Conservation (phyloP, 768 basidiomycete genomes). For the Mycena floridula region DNA sequence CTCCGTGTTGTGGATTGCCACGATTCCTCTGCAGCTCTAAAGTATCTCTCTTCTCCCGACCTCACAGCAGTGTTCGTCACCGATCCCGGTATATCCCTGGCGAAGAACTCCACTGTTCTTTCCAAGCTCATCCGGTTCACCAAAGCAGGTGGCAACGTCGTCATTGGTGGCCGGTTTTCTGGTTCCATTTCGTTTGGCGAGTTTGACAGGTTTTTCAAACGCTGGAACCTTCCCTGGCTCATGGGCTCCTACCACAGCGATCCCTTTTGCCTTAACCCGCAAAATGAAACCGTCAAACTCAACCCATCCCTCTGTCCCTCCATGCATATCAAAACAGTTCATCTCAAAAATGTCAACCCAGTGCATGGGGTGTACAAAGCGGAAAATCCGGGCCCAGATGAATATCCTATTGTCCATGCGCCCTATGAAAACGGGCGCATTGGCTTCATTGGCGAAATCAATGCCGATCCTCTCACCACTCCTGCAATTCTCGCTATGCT, state of each 20-base stretch:
- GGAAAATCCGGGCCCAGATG: neutral
- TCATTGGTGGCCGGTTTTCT: neutral
- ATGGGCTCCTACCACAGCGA: neutral
- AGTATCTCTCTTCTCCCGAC: neutral
- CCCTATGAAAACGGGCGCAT: neutral
- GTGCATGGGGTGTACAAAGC: neutral
- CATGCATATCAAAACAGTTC: neutral
- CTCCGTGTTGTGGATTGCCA: neutral
- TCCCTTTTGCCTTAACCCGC: neutral
- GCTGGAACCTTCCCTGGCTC: neutral
- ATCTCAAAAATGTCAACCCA: neutral
- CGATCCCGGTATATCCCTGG: neutral
- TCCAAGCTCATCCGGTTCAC: neutral
- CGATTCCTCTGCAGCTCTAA: neutral
- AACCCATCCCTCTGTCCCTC: neutral
- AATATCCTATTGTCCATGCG: neutral
- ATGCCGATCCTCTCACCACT: neutral
- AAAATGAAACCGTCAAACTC: neutral
- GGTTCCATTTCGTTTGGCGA: neutral
- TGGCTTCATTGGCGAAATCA: neutral
- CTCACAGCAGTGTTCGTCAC: neutral
- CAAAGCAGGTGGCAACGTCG: neutral
- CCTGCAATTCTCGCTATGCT: neutral
- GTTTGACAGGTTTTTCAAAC: neutral
- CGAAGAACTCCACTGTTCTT: neutral